These are phyloP conservation scores for Podospora australis DNA, from an alignment of 495 filamentous ascomycete species.

Conservation along the genomic window DNA sequence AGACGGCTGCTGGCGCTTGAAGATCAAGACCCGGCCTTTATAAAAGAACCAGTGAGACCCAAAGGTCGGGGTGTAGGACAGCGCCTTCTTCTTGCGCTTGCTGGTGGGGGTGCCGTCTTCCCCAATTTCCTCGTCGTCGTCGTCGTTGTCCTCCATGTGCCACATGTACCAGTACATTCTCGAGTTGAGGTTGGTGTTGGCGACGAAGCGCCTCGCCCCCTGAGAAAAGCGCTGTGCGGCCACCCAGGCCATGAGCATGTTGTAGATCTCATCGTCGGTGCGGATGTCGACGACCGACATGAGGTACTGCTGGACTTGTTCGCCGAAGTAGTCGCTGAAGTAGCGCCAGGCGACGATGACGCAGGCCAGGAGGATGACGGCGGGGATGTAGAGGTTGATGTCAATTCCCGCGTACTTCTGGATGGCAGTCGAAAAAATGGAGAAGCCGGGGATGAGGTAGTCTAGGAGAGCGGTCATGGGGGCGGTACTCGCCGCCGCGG, in stretches of 20 bases:
- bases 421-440: conserved; percentile 53
- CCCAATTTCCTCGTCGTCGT: conserved; percentile 44
- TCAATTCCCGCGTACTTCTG: conserved; percentile 61
- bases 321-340: conserved; percentile 36
- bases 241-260: conserved; percentile 65
- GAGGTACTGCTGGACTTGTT: conserved; percentile 37
- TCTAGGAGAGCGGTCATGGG: conserved; percentile 62
- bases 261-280: conserved; percentile 62
- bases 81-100: conserved; percentile 48
- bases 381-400: conserved; percentile 61
- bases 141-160: conserved; percentile 36
- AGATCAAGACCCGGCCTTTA: conserved; percentile 47
- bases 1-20: conserved; percentile 40
- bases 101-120: conserved; percentile 7
- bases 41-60: conserved; percentile 65
- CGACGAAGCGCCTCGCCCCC: conserved; percentile 53
- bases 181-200: conserved; percentile 48
- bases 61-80: conserved; percentile 59
- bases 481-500: conserved; percentile 23
- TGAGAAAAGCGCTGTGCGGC: conserved; percentile 53
- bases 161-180: conserved; percentile 38
- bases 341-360: conserved; percentile 48
- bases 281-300: conserved; percentile 60
- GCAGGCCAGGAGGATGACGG: conserved; percentile 46
- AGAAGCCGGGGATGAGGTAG: conserved; percentile 67